phyloP scores from a whole-genome alignment of 176 grass and related monocot genomes.

The Urochloa ruziziensis region DNA sequence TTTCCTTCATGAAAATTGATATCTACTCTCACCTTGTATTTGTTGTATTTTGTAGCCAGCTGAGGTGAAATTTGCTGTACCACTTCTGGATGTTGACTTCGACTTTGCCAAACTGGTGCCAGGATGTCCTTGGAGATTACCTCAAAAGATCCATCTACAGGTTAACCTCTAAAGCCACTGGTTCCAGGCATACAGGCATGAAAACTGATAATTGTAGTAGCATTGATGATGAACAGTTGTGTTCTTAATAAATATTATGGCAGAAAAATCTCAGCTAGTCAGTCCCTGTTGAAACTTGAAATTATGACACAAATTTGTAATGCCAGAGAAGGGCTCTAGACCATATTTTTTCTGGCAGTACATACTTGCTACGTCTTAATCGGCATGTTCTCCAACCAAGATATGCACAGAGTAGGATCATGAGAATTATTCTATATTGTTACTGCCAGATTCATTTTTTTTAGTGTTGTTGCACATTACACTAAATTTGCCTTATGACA shows the following conservation, averaged over 20 bases:
- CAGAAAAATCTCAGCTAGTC: slow-evolving; percentile 1
- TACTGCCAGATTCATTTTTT: not conserved
- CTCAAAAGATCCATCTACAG: slow-evolving; percentile 89
- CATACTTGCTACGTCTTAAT: not conserved
- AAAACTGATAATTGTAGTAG: slow-evolving; percentile 7
- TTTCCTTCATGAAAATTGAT: slow-evolving; percentile 1
- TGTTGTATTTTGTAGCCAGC: slow-evolving; percentile 53
- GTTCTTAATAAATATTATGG: not conserved
- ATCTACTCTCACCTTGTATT: slow-evolving; percentile 6
- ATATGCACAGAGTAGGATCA: not conserved
- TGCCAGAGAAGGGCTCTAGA: not conserved
- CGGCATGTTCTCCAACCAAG: not conserved
- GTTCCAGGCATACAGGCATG: not conserved
- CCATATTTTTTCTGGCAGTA: not conserved
- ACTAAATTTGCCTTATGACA: not conserved
- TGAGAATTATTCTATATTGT: slow-evolving; percentile 2
- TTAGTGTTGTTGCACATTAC: not conserved
- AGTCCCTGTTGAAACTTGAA: slow-evolving; percentile 3
- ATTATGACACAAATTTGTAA: not conserved
- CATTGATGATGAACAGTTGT: not conserved
- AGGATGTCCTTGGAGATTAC: slow-evolving; percentile 80
- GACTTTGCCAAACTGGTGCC: slow-evolving; percentile 73
- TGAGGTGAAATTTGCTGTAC: slow-evolving; percentile 94
- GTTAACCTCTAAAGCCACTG: slow-evolving; percentile 32
- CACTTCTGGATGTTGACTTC: slow-evolving; percentile 72